Evolutionary conservation across 768 basidiomycete species (phyloP), one percentile per base, ranked within the genome.

Genomic region (Suillus discolor): DNA sequence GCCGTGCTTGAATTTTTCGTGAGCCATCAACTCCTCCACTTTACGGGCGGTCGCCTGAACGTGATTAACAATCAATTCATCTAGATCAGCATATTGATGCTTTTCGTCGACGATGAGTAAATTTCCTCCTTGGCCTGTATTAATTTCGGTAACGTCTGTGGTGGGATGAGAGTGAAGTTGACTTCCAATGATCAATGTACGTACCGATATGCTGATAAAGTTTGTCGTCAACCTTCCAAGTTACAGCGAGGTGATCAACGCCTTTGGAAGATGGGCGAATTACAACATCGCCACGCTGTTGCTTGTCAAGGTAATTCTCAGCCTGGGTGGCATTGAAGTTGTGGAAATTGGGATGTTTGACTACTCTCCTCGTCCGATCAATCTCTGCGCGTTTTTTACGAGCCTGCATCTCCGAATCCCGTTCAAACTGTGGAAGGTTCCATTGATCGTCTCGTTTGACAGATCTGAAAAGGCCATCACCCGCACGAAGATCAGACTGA

Each of bases 261-360:
- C 97, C 97, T 77, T 96, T 96, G 5, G 97, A 98, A 20, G 96
- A 97, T 0, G 97, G 97, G 54, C 97, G 84, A 68, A 99, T 95
- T 49, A 99, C 93, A 47, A 97, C 96, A 76, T 99, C 97, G 12
- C 97, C 97, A 23, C 94, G 88, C 71, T 96, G 94, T 74, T 94
- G 93, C 70, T 89, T 89, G 69, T 94, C 92, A 66, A 99, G 82
- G 74, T 91, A 92, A 42, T 88, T 84, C 78, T 99, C 97, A 2
- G 97, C 96, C 70, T 97, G 91, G 16, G 84, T 80, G 8, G 93
- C 89, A 69, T 94, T 96, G 83, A 97, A 89, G 73, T 97, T 94
- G 74, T 96, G 93, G 86, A 98, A 99, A 77, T 97, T 96, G 2
- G 97, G 97, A 76, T 99, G 97, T 75, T 98, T 95, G 80, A 99